Conservation (phyloP, 495 filamentous ascomycete genomes). For the Cetradonia linearis region DNA sequence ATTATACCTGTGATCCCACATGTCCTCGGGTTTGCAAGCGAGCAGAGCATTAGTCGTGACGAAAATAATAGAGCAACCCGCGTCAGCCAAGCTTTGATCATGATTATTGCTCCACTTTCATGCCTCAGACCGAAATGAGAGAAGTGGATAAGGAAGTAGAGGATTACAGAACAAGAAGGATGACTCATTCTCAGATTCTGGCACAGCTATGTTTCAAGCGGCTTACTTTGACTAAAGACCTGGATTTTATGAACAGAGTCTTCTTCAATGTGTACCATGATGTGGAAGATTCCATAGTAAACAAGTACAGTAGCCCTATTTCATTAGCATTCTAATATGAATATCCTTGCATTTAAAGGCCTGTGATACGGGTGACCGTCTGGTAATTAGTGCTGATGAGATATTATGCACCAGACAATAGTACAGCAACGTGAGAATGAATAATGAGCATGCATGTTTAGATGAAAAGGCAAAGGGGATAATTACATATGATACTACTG, state of each 20-base stretch:
- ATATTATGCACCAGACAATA: constrained; percentile 42
- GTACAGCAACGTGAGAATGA: constrained; percentile 57
- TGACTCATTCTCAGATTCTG: neutral
- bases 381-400: constrained; percentile 67
- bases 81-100: constrained; percentile 9
- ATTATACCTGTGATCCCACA: no score
- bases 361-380: constrained; percentile 60
- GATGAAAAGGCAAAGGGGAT: constrained; percentile 56
- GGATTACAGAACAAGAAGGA: neutral
- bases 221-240: neutral
- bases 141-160: neutral
- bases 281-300: neutral
- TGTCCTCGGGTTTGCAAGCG: no score
- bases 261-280: constrained; percentile 2
- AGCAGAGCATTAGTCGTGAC: no score
- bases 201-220: neutral
- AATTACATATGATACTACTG: neutral
- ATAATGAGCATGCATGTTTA: constrained; percentile 59
- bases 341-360: neutral
- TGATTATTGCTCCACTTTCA: constrained; percentile 2
- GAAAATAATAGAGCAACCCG: neutral
- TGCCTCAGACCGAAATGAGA: neutral
- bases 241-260: neutral
- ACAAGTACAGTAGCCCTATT: neutral
- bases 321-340: neutral